Base-by-base conservation (phyloP, 148 eudicot genomes). In the Chenopodium formosanum region DNA sequence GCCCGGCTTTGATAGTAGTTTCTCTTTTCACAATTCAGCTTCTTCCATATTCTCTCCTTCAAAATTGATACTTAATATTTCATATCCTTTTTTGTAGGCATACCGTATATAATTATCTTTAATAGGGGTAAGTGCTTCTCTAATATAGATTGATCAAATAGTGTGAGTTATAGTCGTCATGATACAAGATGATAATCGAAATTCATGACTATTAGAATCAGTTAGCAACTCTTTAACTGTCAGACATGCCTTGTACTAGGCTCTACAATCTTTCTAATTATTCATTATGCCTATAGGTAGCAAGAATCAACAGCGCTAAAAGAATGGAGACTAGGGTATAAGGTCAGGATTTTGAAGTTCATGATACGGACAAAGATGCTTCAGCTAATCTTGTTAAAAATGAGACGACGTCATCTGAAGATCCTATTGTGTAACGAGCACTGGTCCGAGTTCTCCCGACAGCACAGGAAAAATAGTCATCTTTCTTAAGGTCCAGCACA, bases 391-490 rank as follows among this genome's bases (percentile, higher is more conserved):
- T 92, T 76, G 80, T 88, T 58, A 96, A 82, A 75, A 94, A 90
- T 9, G 89, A 81, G 74, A 94, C 95, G 1, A 96, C 99, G 50
- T 96, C 97, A 75, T 92, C 98, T 0, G 99, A 88, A 13, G 93
- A 85, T 53, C 83, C 87, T 37, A 96, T 89, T 47, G 87, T 85
- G 75, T 96, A 94, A 50, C 99, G 86, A 70, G 99, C 98, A 23
- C 90, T 92, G 7, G 99, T 92, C 29, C 99, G 93, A 60, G 89
- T 88, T 50, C 98, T 87, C 48, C 99, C 95, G 17, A 96, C 98
- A 0, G 99, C 90, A 64, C 97, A 94, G 1, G 99, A 96, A 85
- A 96, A 96, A 85, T 96, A 96, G 76, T 96, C 92, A 44, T 94
- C 98, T 81, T 90, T 92, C 79, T 94, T 90, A 29, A 96, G 92